phyloP scores from a whole-genome alignment of 2,329 filamentous ascomycete species.

The Lasiodiplodia theobromae region DNA sequence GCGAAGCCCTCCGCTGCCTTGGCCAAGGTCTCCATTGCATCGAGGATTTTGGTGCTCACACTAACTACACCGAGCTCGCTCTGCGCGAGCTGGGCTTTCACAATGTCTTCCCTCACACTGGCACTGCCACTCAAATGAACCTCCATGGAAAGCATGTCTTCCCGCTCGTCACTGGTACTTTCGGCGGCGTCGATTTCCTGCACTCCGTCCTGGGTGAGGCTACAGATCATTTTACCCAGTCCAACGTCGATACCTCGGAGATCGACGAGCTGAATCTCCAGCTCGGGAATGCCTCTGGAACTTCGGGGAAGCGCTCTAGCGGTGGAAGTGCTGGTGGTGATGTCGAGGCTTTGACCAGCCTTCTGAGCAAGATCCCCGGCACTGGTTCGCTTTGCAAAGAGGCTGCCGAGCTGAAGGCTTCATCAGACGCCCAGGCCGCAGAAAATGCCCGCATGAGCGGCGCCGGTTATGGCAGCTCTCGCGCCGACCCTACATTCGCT shows the following conservation, averaged over 20 bases:
- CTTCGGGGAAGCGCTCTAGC: slow-evolving; percentile 39
- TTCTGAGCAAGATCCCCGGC: slow-evolving; percentile 77
- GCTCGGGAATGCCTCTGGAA: slow-evolving; percentile 48
- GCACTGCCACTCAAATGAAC: slow-evolving; percentile 53
- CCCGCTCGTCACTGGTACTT: slow-evolving; percentile 62
- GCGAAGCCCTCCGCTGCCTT: slow-evolving; percentile 58
- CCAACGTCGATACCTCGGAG: slow-evolving; percentile 47
- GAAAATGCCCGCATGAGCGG: slow-evolving; percentile 45
- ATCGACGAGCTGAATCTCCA: slow-evolving; percentile 56
- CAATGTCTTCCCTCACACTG: slow-evolving; percentile 62
- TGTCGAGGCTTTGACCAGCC: slow-evolving; percentile 65
- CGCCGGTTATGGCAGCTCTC: slow-evolving; percentile 49
- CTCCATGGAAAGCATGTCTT: slow-evolving; percentile 57
- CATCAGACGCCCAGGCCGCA: slow-evolving; percentile 56
- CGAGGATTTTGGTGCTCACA: slow-evolving; percentile 63
- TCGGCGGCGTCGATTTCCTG: slow-evolving; percentile 60
- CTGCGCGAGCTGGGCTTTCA: slow-evolving; percentile 59
- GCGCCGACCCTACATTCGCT: slow-evolving; percentile 47
- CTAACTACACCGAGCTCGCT: slow-evolving; percentile 62
- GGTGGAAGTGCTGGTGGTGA: slow-evolving; percentile 42
- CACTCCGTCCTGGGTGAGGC: slow-evolving; percentile 59
- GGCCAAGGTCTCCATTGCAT: slow-evolving; percentile 62
- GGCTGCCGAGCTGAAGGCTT: slow-evolving; percentile 54
- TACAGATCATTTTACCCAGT: slow-evolving; percentile 57
- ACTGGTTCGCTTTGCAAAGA: slow-evolving; percentile 56